Percentiles rank a stretch among this genome's conserved stretches.
phyloP scores from a whole-genome alignment of 2,329 filamentous ascomycete genomes.

The Pestalotiopsis fici region DNA sequence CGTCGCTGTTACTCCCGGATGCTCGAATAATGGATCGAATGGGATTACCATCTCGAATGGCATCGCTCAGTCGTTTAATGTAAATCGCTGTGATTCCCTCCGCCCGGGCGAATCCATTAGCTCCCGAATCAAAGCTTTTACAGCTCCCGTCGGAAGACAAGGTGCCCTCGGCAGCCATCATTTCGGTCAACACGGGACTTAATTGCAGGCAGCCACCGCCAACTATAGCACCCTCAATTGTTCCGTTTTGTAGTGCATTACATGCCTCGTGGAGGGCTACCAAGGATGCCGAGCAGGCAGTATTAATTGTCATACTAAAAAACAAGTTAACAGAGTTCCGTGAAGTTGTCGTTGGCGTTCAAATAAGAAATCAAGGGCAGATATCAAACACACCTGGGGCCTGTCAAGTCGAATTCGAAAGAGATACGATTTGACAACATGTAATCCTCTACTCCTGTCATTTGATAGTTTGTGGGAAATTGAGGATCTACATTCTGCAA shows the following conservation, averaged over 20 bases:
- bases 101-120: constrained; percentile 49
- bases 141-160: background rate
- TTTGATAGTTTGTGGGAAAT: constrained; percentile 18
- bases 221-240: background rate
- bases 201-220: background rate
- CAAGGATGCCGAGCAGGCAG: constrained; percentile 1
- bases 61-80: constrained; percentile 39
- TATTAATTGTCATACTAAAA: background rate
- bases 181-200: background rate
- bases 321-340: background rate
- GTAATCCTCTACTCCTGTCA: constrained; percentile 22
- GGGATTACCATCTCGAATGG: constrained; percentile 39
- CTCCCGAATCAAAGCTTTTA: constrained; percentile 1
- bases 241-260: background rate
- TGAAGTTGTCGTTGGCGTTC: too few species aligned
- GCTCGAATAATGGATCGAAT: constrained; percentile 40
- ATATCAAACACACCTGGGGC: background rate
- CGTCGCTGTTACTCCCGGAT: constrained; percentile 35
- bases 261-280: background rate
- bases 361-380: background rate
- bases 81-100: constrained; percentile 46
- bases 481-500: constrained; percentile 24
- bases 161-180: background rate
- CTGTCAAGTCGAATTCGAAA: constrained; percentile 1
- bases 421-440: constrained; percentile 27